These are phyloP conservation scores for Erysimum pusillum DNA, from an alignment of 441 rosid genomes.

Conservation along the genomic window DNA sequence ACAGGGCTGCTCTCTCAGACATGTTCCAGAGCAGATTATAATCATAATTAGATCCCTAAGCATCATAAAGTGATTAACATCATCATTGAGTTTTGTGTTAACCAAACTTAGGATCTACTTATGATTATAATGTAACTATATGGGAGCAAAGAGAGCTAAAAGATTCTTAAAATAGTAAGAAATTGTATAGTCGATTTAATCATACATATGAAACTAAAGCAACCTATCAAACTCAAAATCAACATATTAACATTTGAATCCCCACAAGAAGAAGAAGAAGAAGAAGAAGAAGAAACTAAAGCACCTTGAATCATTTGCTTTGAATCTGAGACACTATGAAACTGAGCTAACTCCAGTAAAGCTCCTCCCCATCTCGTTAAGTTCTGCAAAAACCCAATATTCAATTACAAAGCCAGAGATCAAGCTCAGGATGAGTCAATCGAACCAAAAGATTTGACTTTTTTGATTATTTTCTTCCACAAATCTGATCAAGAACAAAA, in stretches of 20 bases:
- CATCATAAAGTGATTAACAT: background rate
- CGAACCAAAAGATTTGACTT: background rate
- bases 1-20: slow-evolving; percentile 60
- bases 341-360: slow-evolving; percentile 87
- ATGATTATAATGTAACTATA: no score
- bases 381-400: slow-evolving; percentile 52
- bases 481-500: background rate
- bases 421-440: background rate
- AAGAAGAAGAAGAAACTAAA: background rate
- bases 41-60: slow-evolving; percentile 6
- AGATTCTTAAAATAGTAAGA: background rate
- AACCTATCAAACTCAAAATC: background rate
- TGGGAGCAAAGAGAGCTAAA: no score
- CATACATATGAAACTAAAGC: background rate
- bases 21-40: background rate
- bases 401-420: slow-evolving; percentile 3
- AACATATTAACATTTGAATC: background rate
- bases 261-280: background rate
- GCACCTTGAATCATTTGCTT: slow-evolving; percentile 82
- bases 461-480: background rate
- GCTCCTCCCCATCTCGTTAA: slow-evolving; percentile 92
- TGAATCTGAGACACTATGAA: slow-evolving; percentile 67
- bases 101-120: background rate
- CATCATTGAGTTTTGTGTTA: background rate
- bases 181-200: background rate